Conservation (phyloP, 257 asterid species). For the Solanum piurae region DNA sequence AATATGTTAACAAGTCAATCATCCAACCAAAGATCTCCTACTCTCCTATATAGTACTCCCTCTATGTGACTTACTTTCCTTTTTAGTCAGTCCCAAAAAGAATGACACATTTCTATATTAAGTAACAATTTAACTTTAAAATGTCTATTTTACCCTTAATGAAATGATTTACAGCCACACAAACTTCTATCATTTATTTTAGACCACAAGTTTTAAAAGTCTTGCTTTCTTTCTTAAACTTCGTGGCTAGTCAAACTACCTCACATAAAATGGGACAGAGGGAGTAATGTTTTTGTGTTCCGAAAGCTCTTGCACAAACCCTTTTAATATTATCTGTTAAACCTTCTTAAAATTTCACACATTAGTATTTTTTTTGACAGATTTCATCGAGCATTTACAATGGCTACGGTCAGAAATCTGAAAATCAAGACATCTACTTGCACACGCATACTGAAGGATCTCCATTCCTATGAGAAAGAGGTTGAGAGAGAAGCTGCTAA, state of each 20-base stretch:
- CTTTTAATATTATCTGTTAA: not conserved
- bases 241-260: no score
- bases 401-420: constrained; percentile 47
- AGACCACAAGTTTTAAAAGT: no score
- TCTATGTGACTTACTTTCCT: no score
- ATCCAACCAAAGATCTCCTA: not conserved
- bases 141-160: no score
- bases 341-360: not conserved
- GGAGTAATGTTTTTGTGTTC: not conserved
- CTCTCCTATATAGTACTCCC: not conserved
- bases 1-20: not conserved
- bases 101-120: no score
- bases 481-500: constrained; percentile 74
- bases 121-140: no score
- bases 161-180: no score
- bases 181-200: no score
- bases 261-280: no score
- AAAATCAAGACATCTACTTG: constrained; percentile 86
- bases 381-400: not conserved
- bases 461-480: constrained; percentile 78
- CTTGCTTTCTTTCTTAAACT: no score
- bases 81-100: no score
- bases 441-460: constrained; percentile 73
- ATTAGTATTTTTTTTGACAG: not conserved
- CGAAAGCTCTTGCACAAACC: not conserved